Conservation (phyloP, 305 asterid genomes). For the Nicotiana rustica region DNA sequence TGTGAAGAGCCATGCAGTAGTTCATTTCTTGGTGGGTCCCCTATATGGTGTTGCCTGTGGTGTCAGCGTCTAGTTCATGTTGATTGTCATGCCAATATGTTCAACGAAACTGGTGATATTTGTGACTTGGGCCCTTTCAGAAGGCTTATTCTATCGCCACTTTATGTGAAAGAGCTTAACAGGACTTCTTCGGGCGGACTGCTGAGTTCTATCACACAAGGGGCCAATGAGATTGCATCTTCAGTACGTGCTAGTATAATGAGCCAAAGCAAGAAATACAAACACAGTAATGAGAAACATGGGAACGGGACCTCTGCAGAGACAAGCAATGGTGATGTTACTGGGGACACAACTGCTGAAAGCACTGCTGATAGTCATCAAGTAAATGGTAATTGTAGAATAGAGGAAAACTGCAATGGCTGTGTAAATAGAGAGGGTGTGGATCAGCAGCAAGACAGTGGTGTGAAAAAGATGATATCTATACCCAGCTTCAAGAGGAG, state of each 20-base stretch:
- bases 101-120: constrained; percentile 80
- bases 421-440: constrained; percentile 50
- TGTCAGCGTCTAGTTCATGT: constrained; percentile 96
- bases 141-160: constrained; percentile 89
- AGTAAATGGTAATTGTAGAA: constrained; percentile 56
- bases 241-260: constrained; percentile 92
- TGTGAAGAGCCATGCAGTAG: constrained; percentile 97
- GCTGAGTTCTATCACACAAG: constrained; percentile 88
- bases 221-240: constrained; percentile 98
- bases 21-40: constrained; percentile 95
- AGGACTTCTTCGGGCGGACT: constrained; percentile 71
- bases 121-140: constrained; percentile 93
- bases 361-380: constrained; percentile 53
- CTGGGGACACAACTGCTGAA: constrained; percentile 65
- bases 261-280: constrained; percentile 82
- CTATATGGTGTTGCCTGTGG: constrained; percentile 99
- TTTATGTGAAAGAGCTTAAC: constrained; percentile 70
- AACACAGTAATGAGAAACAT: constrained; percentile 70
- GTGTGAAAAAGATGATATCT: constrained; percentile 58
- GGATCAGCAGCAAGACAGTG: constrained; percentile 56
- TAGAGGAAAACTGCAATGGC: constrained; percentile 65
- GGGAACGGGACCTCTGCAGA: constrained; percentile 63
- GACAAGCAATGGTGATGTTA: constrained; percentile 55
- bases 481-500: constrained; percentile 68
- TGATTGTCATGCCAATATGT: constrained; percentile 88